phyloP scores from a whole-genome alignment of 306 rosid genomes.

The Casuarina equisetifolia region DNA sequence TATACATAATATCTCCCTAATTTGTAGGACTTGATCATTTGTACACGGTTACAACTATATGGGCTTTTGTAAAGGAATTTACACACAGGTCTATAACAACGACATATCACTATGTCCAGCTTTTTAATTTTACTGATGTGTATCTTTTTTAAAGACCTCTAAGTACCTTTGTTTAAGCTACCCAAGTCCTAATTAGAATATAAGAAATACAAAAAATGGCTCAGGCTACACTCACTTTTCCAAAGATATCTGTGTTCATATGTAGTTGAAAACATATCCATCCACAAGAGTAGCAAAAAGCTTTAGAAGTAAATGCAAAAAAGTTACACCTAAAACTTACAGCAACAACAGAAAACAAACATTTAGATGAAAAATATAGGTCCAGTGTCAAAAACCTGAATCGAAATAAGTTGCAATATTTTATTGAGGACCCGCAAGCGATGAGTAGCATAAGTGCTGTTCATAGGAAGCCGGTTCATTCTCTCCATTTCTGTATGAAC shows the following conservation, averaged over 20 bases:
- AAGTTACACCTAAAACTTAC: neutral
- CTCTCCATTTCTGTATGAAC: conserved; percentile 61
- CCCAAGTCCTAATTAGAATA: neutral
- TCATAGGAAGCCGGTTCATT: conserved; percentile 58
- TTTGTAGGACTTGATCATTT: neutral
- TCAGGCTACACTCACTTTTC: neutral
- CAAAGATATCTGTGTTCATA: neutral
- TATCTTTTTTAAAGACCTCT: neutral
- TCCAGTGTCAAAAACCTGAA: conserved; percentile 49
- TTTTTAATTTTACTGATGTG: neutral
- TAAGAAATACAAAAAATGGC: neutral
- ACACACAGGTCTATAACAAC: neutral
- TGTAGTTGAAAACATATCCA: neutral
- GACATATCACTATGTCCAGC: neutral
- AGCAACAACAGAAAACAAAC: neutral
- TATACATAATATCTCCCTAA: neutral
- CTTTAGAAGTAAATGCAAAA: neutral
- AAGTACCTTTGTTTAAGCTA: neutral
- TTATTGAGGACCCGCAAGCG: conserved; percentile 80
- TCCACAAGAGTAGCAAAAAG: neutral
- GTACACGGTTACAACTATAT: neutral
- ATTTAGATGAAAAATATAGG: conserved; percentile 4
- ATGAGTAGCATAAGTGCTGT: conserved; percentile 64
- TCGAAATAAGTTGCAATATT: conserved; percentile 67
- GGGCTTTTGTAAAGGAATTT: neutral